Evolutionary conservation across 345 rosid genomes (phyloP).

Genomic region (Salix udensis): DNA sequence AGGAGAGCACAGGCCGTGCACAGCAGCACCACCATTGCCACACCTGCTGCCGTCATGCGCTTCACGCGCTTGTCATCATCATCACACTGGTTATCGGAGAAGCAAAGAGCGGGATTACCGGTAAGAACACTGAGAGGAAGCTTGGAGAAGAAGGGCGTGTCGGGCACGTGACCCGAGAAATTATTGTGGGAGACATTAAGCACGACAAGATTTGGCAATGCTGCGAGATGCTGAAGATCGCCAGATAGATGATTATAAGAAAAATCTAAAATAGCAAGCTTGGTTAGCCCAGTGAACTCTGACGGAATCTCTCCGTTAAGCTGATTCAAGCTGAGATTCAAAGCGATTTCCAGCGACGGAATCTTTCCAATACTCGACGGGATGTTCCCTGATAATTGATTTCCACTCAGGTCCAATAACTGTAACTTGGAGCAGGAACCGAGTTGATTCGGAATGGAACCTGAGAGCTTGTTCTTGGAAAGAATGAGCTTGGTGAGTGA

Average conservation of each 20-base stretch:
- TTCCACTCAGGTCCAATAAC: constrained; percentile 66
- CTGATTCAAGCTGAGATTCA: constrained; percentile 76
- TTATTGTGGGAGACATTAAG: constrained; percentile 81
- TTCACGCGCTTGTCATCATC: constrained; percentile 8
- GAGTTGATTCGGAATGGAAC: constrained; percentile 58
- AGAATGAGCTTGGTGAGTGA: constrained; percentile 73
- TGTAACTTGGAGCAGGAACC: constrained; percentile 69
- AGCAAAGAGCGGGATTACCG: constrained; percentile 63
- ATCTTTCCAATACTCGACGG: constrained; percentile 62
- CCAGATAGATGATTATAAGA: constrained; percentile 73
- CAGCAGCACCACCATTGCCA: constrained; percentile 57
- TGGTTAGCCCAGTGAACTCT: constrained; percentile 51
- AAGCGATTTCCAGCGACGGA: constrained; percentile 64
- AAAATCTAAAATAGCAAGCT: constrained; percentile 64
- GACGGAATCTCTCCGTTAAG: constrained; percentile 56
- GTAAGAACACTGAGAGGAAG: constrained; percentile 67
- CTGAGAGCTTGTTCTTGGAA: constrained; percentile 53
- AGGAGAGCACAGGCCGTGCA: constrained; percentile 60
- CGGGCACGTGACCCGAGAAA: constrained; percentile 74
- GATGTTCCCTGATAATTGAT: constrained; percentile 54
- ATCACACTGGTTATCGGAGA: constrained; percentile 46
- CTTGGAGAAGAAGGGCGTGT: constrained; percentile 71
- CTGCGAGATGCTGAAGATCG: constrained; percentile 44
- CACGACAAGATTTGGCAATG: constrained; percentile 71
- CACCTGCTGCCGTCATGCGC: constrained; percentile 39